Evolutionary conservation across 257 asterid genomes (phyloP).

Genomic region (Scutellaria galericulata): DNA sequence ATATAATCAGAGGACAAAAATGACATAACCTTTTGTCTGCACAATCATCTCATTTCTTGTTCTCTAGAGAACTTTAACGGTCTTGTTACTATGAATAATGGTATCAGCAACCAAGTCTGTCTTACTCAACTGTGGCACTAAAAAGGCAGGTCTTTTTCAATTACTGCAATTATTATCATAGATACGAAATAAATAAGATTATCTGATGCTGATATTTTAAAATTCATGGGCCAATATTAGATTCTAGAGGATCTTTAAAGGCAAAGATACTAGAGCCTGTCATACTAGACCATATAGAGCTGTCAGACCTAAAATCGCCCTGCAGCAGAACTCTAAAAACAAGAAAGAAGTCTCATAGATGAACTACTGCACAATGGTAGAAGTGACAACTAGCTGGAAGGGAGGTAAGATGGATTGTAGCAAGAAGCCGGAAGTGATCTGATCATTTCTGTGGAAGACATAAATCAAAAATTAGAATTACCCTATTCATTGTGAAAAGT

Average conservation of each 20-base stretch:
- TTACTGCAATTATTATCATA: constrained; percentile 25
- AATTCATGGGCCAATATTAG: constrained; percentile 3
- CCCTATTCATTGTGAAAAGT: constrained; percentile 70
- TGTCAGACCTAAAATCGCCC: constrained; percentile 11
- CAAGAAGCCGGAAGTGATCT: constrained; percentile 1
- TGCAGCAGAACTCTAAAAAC: neutral
- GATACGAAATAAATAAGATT: constrained; percentile 15
- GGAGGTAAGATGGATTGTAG: constrained; percentile 24
- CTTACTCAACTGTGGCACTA: constrained; percentile 28
- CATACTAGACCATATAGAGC: constrained; percentile 12
- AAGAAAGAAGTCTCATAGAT: constrained; percentile 11
- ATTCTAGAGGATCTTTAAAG: constrained; percentile 5
- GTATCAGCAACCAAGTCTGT: constrained; percentile 20
- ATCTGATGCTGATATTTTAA: constrained; percentile 14
- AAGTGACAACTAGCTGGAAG: constrained; percentile 29
- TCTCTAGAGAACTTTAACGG: constrained; percentile 17
- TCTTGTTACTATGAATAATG: constrained; percentile 30
- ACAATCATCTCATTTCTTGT: neutral
- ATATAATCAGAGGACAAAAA: constrained; percentile 25
- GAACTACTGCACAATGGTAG: neutral
- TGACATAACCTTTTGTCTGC: neutral
- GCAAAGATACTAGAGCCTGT: constrained; percentile 12
- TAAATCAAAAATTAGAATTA: constrained; percentile 32
- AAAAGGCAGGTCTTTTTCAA: constrained; percentile 26
- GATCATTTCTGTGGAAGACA: constrained; percentile 15